Conservation (phyloP, 139 green algal species). For the Coelastrella sp. region DNA sequence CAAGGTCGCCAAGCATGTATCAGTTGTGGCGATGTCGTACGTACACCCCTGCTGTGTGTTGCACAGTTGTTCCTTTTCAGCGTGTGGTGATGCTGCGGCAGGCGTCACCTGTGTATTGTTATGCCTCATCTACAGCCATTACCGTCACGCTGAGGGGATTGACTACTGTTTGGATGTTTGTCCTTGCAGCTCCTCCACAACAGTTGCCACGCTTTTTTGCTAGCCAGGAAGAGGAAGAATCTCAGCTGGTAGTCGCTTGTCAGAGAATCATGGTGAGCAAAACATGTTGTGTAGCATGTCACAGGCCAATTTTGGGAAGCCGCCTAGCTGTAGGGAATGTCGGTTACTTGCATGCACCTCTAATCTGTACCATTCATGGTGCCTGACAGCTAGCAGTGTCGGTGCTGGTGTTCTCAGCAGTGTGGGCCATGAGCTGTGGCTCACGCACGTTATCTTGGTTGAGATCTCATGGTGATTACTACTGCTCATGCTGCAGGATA, state of each 20-base stretch:
- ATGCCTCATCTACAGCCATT: not conserved
- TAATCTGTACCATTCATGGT: not conserved
- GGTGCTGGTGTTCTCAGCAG: too few species aligned
- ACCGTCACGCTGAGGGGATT: not conserved
- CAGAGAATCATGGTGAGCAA: conserved; percentile 46
- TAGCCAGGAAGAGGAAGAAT: conserved; percentile 15
- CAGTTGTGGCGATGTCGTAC: too few species aligned
- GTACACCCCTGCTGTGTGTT: too few species aligned
- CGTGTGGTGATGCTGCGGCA: too few species aligned
- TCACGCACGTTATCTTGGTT: too few species aligned
- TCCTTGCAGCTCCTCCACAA: conserved; percentile 7
- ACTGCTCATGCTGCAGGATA: conserved; percentile 37
- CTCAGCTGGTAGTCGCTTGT: conserved; percentile 35
- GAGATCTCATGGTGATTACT: not conserved
- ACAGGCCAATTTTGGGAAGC: too few species aligned
- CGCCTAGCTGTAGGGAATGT: too few species aligned
- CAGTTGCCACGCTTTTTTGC: conserved; percentile 41
- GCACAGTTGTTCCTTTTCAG: too few species aligned
- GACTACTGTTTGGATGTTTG: not conserved
- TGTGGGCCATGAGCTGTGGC: not conserved
- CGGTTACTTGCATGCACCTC: not conserved
- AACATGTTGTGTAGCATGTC: not conserved
- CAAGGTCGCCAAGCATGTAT: too few species aligned
- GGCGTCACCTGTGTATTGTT: too few species aligned
- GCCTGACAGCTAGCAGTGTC: not conserved